Evolutionary conservation across 2,329 filamentous ascomycete species (phyloP).

Genomic region (Pyrenochaeta sp.): DNA sequence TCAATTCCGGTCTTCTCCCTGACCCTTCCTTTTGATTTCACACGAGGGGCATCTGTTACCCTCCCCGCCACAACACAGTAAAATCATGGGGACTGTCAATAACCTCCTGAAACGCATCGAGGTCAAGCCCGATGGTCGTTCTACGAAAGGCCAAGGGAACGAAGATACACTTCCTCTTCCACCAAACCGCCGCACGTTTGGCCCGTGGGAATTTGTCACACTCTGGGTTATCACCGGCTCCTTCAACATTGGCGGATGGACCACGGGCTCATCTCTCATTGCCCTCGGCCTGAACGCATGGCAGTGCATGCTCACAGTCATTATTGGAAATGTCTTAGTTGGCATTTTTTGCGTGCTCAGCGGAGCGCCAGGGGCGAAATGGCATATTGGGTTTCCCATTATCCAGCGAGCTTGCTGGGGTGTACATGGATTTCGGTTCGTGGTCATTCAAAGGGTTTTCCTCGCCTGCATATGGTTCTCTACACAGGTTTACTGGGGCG

Average conservation of each 20-base stretch:
- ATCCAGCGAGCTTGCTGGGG: constrained; percentile 11
- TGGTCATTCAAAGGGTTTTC: constrained; percentile 44
- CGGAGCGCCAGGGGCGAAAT: constrained; percentile 9
- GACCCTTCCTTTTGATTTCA: background rate
- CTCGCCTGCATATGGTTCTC: constrained; percentile 53
- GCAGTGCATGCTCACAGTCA: constrained; percentile 16
- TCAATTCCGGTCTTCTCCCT: background rate
- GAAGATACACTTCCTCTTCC: constrained; percentile 54
- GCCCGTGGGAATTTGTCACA: constrained; percentile 47
- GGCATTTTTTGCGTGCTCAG: constrained; percentile 1
- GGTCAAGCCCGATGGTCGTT: constrained; percentile 13
- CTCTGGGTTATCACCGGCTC: constrained; percentile 55
- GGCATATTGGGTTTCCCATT: constrained; percentile 25
- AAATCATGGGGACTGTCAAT: background rate
- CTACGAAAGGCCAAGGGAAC: constrained; percentile 32
- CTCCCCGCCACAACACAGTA: background rate
- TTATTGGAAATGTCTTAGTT: constrained; percentile 31
- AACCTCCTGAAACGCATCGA: background rate
- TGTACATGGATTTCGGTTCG: constrained; percentile 45
- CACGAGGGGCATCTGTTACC: background rate
- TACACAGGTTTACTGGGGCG: constrained; percentile 43
- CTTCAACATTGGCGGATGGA: constrained; percentile 32
- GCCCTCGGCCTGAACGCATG: constrained; percentile 7
- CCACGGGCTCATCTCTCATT: constrained; percentile 9
- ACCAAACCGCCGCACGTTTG: constrained; percentile 50